Evolutionary conservation across 2,329 filamentous ascomycete genomes (phyloP).

Genomic region (Fusarium tuaranense): DNA sequence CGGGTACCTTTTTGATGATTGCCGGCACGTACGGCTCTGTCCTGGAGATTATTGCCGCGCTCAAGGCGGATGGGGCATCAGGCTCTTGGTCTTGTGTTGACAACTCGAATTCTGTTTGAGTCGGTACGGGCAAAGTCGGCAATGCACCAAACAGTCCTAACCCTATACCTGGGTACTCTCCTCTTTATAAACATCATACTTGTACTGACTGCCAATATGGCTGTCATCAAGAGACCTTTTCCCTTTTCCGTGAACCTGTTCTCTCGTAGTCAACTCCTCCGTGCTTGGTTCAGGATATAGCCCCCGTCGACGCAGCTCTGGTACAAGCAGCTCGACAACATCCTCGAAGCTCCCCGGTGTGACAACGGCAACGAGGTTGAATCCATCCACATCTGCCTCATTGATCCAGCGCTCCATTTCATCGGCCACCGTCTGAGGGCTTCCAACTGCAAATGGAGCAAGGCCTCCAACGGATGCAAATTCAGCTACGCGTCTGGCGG

Average conservation of each 20-base stretch:
- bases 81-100: conserved; percentile 23
- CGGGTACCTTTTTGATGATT: conserved; percentile 22
- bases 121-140: background rate
- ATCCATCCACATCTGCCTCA: conserved; percentile 16
- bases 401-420: conserved; percentile 11
- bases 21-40: conserved; percentile 29
- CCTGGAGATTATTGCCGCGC: background rate
- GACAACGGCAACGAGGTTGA: conserved; percentile 51
- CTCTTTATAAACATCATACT: background rate
- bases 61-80: background rate
- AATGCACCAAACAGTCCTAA: background rate
- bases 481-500: background rate
- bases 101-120: conserved; percentile 20
- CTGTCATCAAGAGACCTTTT: background rate
- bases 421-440: conserved; percentile 6
- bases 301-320: background rate
- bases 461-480: background rate
- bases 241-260: background rate
- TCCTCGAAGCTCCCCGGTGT: conserved; percentile 12
- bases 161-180: background rate
- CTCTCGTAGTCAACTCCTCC: background rate
- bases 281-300: background rate
- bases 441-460: background rate
- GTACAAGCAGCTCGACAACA: conserved; percentile 21
- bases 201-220: background rate